phyloP scores from a whole-genome alignment of 768 basidiomycete species.

The Termitomyces sp. region DNA sequence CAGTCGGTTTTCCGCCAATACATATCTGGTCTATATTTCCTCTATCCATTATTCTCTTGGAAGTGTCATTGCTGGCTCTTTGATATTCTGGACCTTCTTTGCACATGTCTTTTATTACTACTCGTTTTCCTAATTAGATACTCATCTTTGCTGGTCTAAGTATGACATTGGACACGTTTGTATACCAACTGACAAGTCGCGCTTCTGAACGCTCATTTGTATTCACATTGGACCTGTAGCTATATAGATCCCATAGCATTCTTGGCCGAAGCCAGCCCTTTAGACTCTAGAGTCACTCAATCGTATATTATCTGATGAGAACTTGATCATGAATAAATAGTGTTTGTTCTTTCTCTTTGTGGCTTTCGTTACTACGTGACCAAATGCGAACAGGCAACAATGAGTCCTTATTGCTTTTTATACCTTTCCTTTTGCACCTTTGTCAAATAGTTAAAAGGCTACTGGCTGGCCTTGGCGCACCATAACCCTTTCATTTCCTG shows the following conservation, averaged over 20 bases:
- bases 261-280: background rate
- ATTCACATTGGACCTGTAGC: background rate
- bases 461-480: background rate
- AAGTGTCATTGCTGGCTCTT: conserved; percentile 5
- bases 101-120: background rate
- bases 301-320: too few relatives aligned
- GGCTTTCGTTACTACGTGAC: background rate
- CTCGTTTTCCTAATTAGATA: conserved; percentile 3
- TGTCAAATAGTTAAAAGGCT: background rate
- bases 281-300: too few relatives aligned
- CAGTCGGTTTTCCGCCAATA: background rate
- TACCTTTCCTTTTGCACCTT: background rate
- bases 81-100: background rate
- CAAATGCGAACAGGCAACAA: background rate
- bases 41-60: background rate
- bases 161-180: background rate
- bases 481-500: background rate
- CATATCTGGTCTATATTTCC: background rate
- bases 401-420: background rate
- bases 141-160: background rate
- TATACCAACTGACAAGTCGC: background rate
- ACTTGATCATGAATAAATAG: too few relatives aligned
- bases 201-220: background rate
- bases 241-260: background rate
- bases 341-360: background rate